Percentiles rank a stretch among this genome's conserved stretches.
These are phyloP conservation scores for Vitis hybrid DNA, from an alignment of 177 flowering plant species.

Conservation along the genomic window DNA sequence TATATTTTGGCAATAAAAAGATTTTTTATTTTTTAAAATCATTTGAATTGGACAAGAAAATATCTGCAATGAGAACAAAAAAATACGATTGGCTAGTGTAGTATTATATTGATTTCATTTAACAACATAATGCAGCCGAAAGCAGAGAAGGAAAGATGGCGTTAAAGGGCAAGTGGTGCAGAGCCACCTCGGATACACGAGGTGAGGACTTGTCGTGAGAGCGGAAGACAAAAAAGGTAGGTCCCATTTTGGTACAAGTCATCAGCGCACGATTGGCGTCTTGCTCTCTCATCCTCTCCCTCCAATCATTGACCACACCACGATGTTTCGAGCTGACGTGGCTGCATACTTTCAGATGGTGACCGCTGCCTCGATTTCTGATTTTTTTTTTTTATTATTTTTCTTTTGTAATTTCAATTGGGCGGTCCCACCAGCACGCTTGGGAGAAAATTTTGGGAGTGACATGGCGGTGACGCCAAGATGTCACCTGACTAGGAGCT, in stretches of 20 bases:
- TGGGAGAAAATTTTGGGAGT: neutral
- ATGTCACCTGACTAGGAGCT: conserved; percentile 5
- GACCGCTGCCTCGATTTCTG: neutral
- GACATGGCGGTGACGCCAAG: conserved; percentile 6
- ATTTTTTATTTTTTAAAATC: too few relatives aligned
- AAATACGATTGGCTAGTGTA: neutral
- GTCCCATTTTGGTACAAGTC: neutral
- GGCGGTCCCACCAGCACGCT: neutral
- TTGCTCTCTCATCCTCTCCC: neutral
- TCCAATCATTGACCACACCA: neutral
- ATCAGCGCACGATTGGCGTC: neutral
- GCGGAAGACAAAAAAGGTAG: conserved; percentile 5
- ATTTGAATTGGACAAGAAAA: too few relatives aligned
- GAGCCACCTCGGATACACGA: conserved; percentile 25
- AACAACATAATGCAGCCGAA: neutral
- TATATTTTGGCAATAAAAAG: too few relatives aligned
- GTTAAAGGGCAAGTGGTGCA: too few relatives aligned
- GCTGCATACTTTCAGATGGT: neutral
- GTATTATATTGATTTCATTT: too few relatives aligned
- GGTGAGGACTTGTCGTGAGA: conserved; percentile 8
- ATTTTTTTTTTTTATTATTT: too few relatives aligned
- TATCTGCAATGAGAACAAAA: neutral
- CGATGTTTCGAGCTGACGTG: neutral
- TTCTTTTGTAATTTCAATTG: too few relatives aligned
- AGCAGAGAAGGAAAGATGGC: neutral